These are phyloP conservation scores for Arthrobotrys musiformis DNA, from an alignment of 2,329 filamentous ascomycete genomes.

Conservation along the genomic window DNA sequence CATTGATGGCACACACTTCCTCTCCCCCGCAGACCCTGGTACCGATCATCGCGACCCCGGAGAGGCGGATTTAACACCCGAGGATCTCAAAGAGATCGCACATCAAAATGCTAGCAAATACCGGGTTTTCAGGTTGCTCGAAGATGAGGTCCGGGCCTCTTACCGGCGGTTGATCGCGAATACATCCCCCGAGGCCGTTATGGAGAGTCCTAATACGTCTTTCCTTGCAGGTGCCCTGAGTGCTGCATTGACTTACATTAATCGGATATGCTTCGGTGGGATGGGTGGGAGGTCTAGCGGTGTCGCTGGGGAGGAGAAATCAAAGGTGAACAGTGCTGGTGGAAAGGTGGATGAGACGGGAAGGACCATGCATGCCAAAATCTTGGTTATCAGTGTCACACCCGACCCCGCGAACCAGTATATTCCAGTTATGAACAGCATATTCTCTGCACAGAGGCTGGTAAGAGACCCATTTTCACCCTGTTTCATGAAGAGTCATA, in stretches of 20 bases:
- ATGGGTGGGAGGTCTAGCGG: conserved; percentile 62
- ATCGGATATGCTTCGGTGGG: conserved; percentile 78
- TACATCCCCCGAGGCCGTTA: conserved; percentile 74
- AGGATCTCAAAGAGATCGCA: conserved; percentile 63
- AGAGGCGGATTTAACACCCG: conserved; percentile 66
- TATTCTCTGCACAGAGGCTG: conserved; percentile 84
- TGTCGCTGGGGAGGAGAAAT: conserved; percentile 61
- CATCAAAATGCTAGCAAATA: conserved; percentile 77
- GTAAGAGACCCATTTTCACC: conserved; percentile 38
- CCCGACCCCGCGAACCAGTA: conserved; percentile 89
- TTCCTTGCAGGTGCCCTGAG: conserved; percentile 92
- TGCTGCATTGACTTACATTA: conserved; percentile 87
- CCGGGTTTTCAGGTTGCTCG: conserved; percentile 87
- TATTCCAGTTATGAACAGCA: conserved; percentile 97
- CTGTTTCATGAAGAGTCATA: neutral
- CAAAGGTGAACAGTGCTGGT: conserved; percentile 60
- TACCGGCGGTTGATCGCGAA: conserved; percentile 77
- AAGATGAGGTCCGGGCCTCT: conserved; percentile 79
- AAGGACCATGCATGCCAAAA: conserved; percentile 75
- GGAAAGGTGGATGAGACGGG: conserved; percentile 56
- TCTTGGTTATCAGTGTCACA: conserved; percentile 89
- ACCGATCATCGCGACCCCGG: conserved; percentile 62
- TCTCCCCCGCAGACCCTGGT: conserved; percentile 74
- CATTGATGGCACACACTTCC: conserved; percentile 83
- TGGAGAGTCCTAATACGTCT: conserved; percentile 71